A percentile compares a stretch with the other conserved stretches of the same genome.
phyloP scores from a whole-genome alignment of 495 filamentous ascomycete genomes.

The Tuber umbilicatum region DNA sequence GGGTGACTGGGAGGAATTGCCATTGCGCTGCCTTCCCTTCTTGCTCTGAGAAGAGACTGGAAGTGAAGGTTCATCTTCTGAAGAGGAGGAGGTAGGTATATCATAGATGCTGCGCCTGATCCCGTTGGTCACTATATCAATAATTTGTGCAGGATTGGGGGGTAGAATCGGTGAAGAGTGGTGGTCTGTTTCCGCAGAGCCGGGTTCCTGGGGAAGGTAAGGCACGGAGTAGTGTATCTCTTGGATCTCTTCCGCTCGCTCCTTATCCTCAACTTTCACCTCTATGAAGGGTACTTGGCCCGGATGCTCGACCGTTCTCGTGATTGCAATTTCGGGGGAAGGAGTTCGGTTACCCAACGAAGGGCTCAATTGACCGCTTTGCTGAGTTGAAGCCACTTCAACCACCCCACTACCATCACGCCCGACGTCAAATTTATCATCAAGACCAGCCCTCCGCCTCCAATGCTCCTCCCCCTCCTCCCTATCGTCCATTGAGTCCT shows the following conservation, averaged over 20 bases:
- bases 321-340: not conserved
- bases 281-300: not conserved
- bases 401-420: not conserved
- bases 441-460: not conserved
- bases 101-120: not conserved
- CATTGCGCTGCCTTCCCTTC: not conserved
- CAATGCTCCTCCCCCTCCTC: slow-evolving; percentile 11
- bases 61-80: not conserved
- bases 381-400: not conserved
- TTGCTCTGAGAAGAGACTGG: not conserved
- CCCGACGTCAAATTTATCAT: not conserved
- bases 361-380: slow-evolving; percentile 15
- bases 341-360: slow-evolving; percentile 18
- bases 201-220: not conserved
- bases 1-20: not conserved
- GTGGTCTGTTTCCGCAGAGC: not conserved
- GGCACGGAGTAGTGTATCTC: not conserved
- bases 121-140: not conserved
- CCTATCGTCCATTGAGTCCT: slow-evolving; percentile 35
- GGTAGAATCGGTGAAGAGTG: not conserved
- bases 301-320: not conserved
- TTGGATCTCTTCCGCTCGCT: not conserved
- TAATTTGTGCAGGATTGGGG: not conserved
- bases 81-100: slow-evolving; percentile 3
- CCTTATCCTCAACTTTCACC: not conserved